A percentile compares a stretch with the other conserved stretches of the same genome.
Conservation (phyloP, 805 yeast species). For the Ogataea populi-albae region DNA sequence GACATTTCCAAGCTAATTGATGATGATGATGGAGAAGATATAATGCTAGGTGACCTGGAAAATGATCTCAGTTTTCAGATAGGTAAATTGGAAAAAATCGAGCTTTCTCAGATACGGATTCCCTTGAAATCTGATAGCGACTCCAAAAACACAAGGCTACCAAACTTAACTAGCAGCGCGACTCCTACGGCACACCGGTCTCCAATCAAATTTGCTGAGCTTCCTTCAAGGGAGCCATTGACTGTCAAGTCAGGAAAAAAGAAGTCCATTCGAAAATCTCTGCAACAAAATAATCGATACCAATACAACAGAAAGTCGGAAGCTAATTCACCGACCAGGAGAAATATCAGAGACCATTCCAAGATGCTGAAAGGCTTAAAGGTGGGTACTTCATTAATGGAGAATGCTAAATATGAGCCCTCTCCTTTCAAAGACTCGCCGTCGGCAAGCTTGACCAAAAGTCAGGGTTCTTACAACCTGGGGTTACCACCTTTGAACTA, state of each 20-base stretch:
- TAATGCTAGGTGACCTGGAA: slow-evolving; percentile 22
- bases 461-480: slow-evolving; percentile 15
- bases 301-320: slow-evolving; percentile 1
- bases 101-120: slow-evolving; percentile 24
- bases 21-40: slow-evolving; percentile 17
- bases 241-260: slow-evolving; percentile 26
- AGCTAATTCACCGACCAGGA: not conserved
- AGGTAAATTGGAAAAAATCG: slow-evolving; percentile 31
- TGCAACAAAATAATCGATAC: slow-evolving; percentile 7
- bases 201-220: slow-evolving; percentile 32
- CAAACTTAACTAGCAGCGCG: slow-evolving; percentile 19
- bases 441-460: not conserved
- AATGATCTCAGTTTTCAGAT: slow-evolving; percentile 25
- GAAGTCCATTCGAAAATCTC: slow-evolving; percentile 25
- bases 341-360: not conserved
- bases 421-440: slow-evolving; percentile 24
- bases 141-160: slow-evolving; percentile 8
- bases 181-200: slow-evolving; percentile 25
- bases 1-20: slow-evolving; percentile 21
- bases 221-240: slow-evolving; percentile 33
- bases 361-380: not conserved
- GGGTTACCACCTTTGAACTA: slow-evolving; percentile 23
- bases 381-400: not conserved
- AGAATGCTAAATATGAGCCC: slow-evolving; percentile 9
- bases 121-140: slow-evolving; percentile 20